Evolutionary conservation across 2,329 filamentous ascomycete genomes (phyloP).

Genomic region (Cercospora sojina): DNA sequence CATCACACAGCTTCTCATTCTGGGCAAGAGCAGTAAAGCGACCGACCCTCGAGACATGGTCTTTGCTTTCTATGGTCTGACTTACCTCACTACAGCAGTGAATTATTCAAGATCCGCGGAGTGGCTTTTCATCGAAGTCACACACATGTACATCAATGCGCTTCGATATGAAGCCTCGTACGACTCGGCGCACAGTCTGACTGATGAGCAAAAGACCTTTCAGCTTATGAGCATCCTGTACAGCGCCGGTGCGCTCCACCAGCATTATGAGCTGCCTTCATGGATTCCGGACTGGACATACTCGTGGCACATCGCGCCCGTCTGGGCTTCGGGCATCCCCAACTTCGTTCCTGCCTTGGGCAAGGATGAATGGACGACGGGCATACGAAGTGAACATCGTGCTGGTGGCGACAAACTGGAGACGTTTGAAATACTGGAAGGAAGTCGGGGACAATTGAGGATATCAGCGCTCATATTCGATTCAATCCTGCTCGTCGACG

Average conservation of each 20-base stretch:
- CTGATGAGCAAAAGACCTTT: constrained; percentile 28
- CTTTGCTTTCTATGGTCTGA: constrained; percentile 35
- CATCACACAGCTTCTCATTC: constrained; percentile 35
- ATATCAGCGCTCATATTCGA: constrained; percentile 33
- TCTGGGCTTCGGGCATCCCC: constrained; percentile 31
- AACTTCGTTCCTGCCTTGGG: constrained; percentile 26
- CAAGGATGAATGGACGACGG: constrained; percentile 30
- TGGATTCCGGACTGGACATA: constrained; percentile 38
- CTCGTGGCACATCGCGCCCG: constrained; percentile 33
- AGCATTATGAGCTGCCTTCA: constrained; percentile 33
- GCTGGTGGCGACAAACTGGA: constrained; percentile 31
- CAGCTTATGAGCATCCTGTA: constrained; percentile 37
- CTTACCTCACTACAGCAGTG: constrained; percentile 29
- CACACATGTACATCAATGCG: constrained; percentile 31
- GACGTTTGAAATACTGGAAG: constrained; percentile 31
- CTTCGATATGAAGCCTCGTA: constrained; percentile 31
- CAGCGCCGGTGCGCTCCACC: constrained; percentile 34
- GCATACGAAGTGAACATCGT: constrained; percentile 30
- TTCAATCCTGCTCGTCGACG: constrained; percentile 26
- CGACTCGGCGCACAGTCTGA: constrained; percentile 26
- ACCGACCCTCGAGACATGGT: constrained; percentile 36
- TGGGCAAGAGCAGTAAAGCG: constrained; percentile 34
- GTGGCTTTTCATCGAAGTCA: constrained; percentile 31
- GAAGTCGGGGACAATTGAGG: constrained; percentile 23
- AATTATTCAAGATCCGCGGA: constrained; percentile 29